A percentile compares a stretch with the other conserved stretches of the same genome.
Conservation (phyloP, 139 green algal genomes). For the Chlamydomonas asymmetrica region DNA sequence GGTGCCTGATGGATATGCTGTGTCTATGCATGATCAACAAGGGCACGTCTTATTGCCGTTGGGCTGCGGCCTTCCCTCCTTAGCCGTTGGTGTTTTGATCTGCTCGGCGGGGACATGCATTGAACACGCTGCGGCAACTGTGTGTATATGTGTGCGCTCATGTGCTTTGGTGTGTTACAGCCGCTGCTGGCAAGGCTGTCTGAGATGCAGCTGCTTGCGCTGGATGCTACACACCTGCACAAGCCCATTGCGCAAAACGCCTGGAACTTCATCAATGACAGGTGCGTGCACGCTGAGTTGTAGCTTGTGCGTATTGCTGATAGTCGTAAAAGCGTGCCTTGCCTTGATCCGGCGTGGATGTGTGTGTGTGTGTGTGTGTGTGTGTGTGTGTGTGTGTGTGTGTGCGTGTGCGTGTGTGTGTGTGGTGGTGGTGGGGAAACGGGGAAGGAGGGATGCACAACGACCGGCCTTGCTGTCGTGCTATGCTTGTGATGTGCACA, state of each 20-base stretch:
- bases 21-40: not conserved
- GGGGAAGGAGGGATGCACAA: not conserved
- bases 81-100: no score
- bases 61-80: no score
- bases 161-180: not conserved
- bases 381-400: not conserved
- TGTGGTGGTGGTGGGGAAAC: not conserved
- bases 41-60: not conserved
- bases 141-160: not conserved
- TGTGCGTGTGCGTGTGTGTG: not conserved
- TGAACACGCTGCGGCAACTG: not conserved
- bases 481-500: no score
- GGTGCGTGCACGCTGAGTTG: not conserved
- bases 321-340: not conserved
- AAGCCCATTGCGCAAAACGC: conserved; percentile 36
- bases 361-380: no score
- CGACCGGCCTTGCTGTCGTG: no score
- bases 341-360: no score
- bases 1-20: no score
- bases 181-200: not conserved
- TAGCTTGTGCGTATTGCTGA: not conserved
- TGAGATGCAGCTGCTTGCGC: not conserved
- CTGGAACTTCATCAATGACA: conserved; percentile 59
- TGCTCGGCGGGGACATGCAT: not conserved
- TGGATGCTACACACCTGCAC: conserved; percentile 15